Percentiles rank a stretch among this genome's conserved stretches.
These are phyloP conservation scores for Aureobasidium lini DNA, from an alignment of 2,329 filamentous ascomycete genomes.

Conservation along the genomic window DNA sequence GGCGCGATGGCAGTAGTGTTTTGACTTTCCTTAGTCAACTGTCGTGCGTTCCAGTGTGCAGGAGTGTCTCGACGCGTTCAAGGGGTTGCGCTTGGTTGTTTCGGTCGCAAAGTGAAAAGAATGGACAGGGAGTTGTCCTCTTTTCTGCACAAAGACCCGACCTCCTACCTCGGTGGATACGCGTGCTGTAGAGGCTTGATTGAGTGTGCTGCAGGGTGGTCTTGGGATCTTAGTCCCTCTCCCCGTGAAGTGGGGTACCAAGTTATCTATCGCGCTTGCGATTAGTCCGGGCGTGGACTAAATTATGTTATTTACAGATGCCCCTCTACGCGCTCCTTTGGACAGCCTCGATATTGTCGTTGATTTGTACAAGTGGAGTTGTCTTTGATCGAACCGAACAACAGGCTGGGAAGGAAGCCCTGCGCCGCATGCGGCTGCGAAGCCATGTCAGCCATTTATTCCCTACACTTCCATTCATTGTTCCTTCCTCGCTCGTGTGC, in stretches of 20 bases:
- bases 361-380: neutral
- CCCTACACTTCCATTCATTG: neutral
- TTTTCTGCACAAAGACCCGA: neutral
- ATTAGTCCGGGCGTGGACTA: neutral
- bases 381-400: neutral
- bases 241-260: neutral
- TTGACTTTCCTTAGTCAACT: neutral
- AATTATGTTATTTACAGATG: neutral
- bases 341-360: neutral
- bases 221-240: neutral
- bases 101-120: neutral
- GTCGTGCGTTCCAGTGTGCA: neutral
- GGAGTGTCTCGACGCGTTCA: neutral
- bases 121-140: neutral
- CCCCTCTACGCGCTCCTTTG: neutral
- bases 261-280: neutral
- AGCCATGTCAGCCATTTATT: no score
- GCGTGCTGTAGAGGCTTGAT: neutral
- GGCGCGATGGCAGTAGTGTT: neutral
- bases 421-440: neutral
- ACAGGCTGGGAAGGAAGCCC: neutral
- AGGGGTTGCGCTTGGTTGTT: neutral
- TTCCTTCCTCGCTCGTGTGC: slow-evolving; percentile 1
- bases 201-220: neutral
- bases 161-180: neutral